Base-by-base conservation (phyloP, 2,329 filamentous ascomycete species). In the Dactylellina haptotyla region DNA sequence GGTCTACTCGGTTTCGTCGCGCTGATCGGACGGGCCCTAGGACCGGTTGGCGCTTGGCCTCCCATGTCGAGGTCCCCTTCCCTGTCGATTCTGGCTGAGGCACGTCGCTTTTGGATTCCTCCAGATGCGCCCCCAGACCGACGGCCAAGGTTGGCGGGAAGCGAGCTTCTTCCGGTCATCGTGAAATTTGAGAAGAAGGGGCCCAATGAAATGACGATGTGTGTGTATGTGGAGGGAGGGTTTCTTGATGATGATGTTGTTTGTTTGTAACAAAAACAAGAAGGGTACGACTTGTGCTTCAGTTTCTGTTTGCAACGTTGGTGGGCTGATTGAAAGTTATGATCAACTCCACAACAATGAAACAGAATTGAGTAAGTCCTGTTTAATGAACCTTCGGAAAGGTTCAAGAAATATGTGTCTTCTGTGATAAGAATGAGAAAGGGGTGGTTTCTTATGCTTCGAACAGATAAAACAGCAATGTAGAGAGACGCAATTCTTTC, bases 51-150 rank as follows among this genome's bases (percentile, higher is more conserved):
- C 23, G 25, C 46, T 26, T 74, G 69, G 4, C 61, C 69, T n/a
- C 61, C 56, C 69, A 74, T 74, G 20, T 74, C 61, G 3, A 74
- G 48, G 41, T 74, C 69, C 6, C 69, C 69, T 26, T 74, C 69
- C 14, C 62, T 61, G 28, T 74, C 69, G 16, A 67, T 10, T 58
- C 62, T 53, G 16, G 48, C 62, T 2, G 61, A 63, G 9, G 46
- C 18, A 26, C 69, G 61, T 32, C 69, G 9, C 32, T 74, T 74
- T 50, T 66, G 61, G 18, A 74, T 57, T 0, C 54, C 69, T 48
- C 69, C 61, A 18, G 48, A 50, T 20, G 25, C 58, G 9, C 54
- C n/a, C n/a, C n/a, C 56, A 20, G 61, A 57, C 25, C 69, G 61
- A 16, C 67, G 67, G 14, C 67, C 67, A 16, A 65, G 28, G 26